Evolutionary conservation across 2,329 filamentous ascomycete genomes (phyloP).

Genomic region (Colletotrichum aenigma): DNA sequence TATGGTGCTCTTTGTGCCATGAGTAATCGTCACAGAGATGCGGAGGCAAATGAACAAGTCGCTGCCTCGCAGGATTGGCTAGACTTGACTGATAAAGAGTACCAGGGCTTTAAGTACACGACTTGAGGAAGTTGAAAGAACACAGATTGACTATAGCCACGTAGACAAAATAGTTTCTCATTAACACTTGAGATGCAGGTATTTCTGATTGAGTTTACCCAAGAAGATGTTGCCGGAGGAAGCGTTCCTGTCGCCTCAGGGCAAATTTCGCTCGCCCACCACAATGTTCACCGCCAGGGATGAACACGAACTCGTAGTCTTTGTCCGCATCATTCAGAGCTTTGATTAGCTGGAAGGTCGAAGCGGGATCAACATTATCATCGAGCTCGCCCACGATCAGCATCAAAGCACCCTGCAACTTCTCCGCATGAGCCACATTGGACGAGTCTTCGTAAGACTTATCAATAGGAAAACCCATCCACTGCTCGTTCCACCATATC

Average conservation of each 20-base stretch:
- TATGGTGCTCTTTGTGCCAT: neutral
- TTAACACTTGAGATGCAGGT: too few species aligned
- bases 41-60: neutral
- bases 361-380: constrained; percentile 31
- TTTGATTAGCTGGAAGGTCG: constrained; percentile 30
- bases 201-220: neutral
- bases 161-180: too few species aligned
- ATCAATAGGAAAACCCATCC: constrained; percentile 36
- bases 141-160: too few species aligned
- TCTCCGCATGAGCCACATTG: constrained; percentile 30
- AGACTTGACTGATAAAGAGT: neutral
- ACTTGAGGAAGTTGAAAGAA: neutral
- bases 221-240: neutral
- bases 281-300: constrained; percentile 24
- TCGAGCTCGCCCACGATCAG: constrained; percentile 32
- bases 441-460: constrained; percentile 29
- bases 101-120: neutral
- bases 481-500: constrained; percentile 35
- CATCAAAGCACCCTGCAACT: constrained; percentile 30
- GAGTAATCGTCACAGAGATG: neutral
- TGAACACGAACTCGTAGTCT: constrained; percentile 30
- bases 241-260: neutral
- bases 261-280: neutral
- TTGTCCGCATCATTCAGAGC: constrained; percentile 29
- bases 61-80: neutral